Percentiles rank a stretch among this genome's conserved stretches.
Evolutionary conservation across 495 filamentous ascomycete genomes (phyloP).

Genomic region (Tuber borchii): DNA sequence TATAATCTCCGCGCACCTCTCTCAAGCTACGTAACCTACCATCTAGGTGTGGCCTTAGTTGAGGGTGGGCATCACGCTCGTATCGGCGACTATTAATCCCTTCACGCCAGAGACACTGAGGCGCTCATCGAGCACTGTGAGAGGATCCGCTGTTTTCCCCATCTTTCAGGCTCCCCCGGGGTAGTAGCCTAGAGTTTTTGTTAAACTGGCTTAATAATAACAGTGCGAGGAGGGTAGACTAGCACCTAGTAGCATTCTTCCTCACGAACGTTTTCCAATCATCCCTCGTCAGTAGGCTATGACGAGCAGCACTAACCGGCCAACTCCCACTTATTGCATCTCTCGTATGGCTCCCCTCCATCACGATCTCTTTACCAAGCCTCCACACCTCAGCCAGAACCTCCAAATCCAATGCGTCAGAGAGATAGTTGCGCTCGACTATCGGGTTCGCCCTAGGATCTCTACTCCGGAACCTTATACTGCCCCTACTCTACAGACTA

Average conservation of each 20-base stretch:
- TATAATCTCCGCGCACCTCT: conserved; percentile 52
- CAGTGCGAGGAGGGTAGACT: not conserved
- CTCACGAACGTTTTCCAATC: conserved; percentile 50
- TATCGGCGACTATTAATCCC: conserved; percentile 53
- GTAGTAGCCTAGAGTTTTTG: conserved; percentile 46
- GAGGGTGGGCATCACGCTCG: conserved; percentile 52
- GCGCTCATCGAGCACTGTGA: conserved; percentile 53
- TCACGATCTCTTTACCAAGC: conserved; percentile 53
- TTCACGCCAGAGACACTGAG: conserved; percentile 51
- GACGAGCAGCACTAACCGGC: conserved; percentile 47
- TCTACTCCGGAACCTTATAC: conserved; percentile 43
- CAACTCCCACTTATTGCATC: conserved; percentile 55
- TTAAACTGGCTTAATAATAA: not conserved
- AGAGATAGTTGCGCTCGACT: conserved; percentile 51
- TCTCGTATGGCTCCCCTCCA: conserved; percentile 50
- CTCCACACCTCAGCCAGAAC: conserved; percentile 50
- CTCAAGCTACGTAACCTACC: conserved; percentile 55
- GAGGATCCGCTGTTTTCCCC: conserved; percentile 46
- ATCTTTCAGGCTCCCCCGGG: conserved; percentile 53
- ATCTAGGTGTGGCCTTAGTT: conserved; percentile 56
- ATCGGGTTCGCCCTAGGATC: conserved; percentile 46
- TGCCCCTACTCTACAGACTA: conserved; percentile 42
- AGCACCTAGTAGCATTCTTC: conserved; percentile 49
- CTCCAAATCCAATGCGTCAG: conserved; percentile 48
- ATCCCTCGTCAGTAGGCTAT: conserved; percentile 48